Evolutionary conservation across 2,329 filamentous ascomycete species (phyloP).

Genomic region (Sordariomycetes sp.): DNA sequence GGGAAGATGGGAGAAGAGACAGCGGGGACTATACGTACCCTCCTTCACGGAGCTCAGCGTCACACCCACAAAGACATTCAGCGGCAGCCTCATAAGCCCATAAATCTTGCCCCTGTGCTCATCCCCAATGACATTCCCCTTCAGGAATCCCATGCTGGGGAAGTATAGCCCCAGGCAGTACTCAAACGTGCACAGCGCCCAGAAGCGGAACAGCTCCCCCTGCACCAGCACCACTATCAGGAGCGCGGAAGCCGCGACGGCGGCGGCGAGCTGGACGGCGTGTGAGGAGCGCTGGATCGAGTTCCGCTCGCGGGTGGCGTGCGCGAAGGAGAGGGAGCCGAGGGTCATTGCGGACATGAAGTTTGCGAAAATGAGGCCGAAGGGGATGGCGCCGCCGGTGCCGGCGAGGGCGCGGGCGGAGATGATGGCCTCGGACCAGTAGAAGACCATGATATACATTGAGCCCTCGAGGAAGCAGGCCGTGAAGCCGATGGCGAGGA

Average conservation of each 20-base stretch:
- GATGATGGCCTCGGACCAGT: slow-evolving; percentile 44
- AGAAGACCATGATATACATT: slow-evolving; percentile 51
- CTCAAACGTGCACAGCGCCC: slow-evolving; percentile 44
- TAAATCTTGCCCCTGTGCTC: slow-evolving; percentile 39
- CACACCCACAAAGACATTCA: slow-evolving; percentile 39
- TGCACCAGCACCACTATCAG: slow-evolving; percentile 26
- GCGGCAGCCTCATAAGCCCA: slow-evolving; percentile 39
- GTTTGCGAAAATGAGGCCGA: slow-evolving; percentile 38
- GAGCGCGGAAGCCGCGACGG: slow-evolving; percentile 20
- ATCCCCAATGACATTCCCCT: slow-evolving; percentile 39
- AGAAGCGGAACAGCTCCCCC: slow-evolving; percentile 31
- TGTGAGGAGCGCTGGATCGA: slow-evolving; percentile 10
- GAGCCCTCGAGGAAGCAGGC: slow-evolving; percentile 47
- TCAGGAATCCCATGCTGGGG: slow-evolving; percentile 40
- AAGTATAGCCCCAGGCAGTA: slow-evolving; percentile 43
- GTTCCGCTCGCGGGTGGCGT: background rate
- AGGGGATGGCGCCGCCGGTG: slow-evolving; percentile 13
- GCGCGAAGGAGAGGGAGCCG: slow-evolving; percentile 31
- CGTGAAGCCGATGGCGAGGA: slow-evolving; percentile 35
- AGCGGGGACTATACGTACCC: background rate
- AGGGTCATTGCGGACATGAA: slow-evolving; percentile 46
- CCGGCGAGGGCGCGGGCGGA: slow-evolving; percentile 22
- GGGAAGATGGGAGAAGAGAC: no score
- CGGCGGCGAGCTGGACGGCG: slow-evolving; percentile 19
- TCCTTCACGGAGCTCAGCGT: background rate